Conservation (phyloP, 78 protist species). For the Mantamonas sphyraenae region DNA sequence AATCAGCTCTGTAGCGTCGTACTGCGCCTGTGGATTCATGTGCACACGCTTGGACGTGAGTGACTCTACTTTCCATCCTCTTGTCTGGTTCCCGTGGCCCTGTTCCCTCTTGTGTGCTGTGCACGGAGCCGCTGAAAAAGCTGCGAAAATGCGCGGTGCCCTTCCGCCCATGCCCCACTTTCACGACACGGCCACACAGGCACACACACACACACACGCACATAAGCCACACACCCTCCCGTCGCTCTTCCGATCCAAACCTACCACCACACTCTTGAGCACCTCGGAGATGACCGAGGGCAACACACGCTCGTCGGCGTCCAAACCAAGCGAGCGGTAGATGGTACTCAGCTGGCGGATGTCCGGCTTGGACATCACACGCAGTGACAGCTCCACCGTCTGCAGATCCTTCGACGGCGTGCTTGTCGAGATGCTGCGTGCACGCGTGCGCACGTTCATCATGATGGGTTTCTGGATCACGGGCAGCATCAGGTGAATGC, state of each 20-base stretch:
- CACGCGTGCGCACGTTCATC: neutral
- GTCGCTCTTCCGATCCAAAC: too few species aligned
- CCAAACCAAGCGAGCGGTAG: slow-evolving; percentile 37
- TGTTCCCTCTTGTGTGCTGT: too few species aligned
- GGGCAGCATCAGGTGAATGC: neutral
- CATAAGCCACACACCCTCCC: too few species aligned
- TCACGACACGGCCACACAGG: too few species aligned
- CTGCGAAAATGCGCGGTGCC: too few species aligned
- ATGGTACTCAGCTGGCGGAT: slow-evolving; percentile 23
- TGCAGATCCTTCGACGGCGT: slow-evolving; percentile 35
- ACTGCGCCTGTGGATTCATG: too few species aligned
- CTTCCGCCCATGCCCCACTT: too few species aligned
- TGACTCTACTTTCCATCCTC: too few species aligned
- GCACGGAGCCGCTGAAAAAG: too few species aligned
- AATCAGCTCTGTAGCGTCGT: slow-evolving; percentile 70
- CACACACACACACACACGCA: too few species aligned
- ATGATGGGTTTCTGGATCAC: neutral
- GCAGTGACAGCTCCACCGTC: slow-evolving; percentile 59
- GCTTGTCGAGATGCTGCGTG: neutral
- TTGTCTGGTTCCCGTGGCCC: too few species aligned
- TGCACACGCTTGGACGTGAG: too few species aligned
- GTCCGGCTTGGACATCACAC: slow-evolving; percentile 60
- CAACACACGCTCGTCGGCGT: slow-evolving; percentile 67
- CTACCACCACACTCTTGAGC: slow-evolving; percentile 48
- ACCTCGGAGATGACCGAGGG: slow-evolving; percentile 56